Conservation (phyloP, 768 basidiomycete species). For the Russula abietina region DNA sequence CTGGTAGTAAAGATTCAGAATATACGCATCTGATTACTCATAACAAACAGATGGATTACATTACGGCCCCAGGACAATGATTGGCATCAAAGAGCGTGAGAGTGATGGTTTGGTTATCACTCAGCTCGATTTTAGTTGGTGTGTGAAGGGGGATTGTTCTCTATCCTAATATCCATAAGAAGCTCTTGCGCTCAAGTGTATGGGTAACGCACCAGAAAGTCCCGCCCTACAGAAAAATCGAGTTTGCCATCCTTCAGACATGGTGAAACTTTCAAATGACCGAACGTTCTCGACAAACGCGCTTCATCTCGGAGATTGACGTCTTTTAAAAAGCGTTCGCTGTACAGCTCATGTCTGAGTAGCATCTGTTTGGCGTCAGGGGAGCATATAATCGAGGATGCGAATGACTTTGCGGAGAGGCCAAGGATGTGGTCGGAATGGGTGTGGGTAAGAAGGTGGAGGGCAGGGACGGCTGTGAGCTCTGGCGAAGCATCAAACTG, state of each 20-base stretch:
- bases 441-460: constrained; percentile 83
- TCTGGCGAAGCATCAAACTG: constrained; percentile 51
- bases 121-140: constrained; percentile 57
- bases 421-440: constrained; percentile 86
- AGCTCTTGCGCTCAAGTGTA: background rate
- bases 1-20: constrained; percentile 35
- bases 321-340: constrained; percentile 55
- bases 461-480: constrained; percentile 35
- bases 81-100: constrained; percentile 87
- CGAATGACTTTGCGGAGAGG: constrained; percentile 68
- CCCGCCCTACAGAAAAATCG: constrained; percentile 50
- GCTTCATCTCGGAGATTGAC: constrained; percentile 43
- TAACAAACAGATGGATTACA: constrained; percentile 44
- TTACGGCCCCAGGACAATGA: constrained; percentile 91
- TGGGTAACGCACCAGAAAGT: constrained; percentile 52
- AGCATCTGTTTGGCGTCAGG: constrained; percentile 83
- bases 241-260: constrained; percentile 39
- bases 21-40: background rate
- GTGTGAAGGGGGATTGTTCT: constrained; percentile 53
- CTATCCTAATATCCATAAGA: constrained; percentile 33
- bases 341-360: constrained; percentile 64
- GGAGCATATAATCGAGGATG: constrained; percentile 69
- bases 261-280: constrained; percentile 60
- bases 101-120: constrained; percentile 50
- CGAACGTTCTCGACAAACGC: constrained; percentile 48